Evolutionary conservation across 805 yeast species (phyloP).

Genomic region (Sugiyamaella americana): DNA sequence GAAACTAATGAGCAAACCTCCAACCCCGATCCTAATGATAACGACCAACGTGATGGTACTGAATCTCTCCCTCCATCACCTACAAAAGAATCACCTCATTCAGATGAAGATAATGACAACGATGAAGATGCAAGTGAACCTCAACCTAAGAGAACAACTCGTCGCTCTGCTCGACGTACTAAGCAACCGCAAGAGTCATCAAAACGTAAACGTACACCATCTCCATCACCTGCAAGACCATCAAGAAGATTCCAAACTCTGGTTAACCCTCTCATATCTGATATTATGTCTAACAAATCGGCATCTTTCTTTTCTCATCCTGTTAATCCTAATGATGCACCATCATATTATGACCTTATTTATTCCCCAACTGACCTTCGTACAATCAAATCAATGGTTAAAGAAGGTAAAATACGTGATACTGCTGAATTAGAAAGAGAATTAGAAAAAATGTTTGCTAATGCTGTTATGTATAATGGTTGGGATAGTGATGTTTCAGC

Average conservation of each 20-base stretch:
- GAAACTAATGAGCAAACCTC: slow-evolving; percentile 9
- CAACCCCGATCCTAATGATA: no score
- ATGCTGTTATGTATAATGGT: slow-evolving; percentile 76
- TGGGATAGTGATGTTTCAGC: slow-evolving; percentile 54
- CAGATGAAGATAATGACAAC: slow-evolving; percentile 18
- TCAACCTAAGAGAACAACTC: slow-evolving; percentile 6
- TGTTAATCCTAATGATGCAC: slow-evolving; percentile 61
- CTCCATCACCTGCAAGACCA: slow-evolving; percentile 16
- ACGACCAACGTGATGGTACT: slow-evolving; percentile 16
- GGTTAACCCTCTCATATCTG: slow-evolving; percentile 55
- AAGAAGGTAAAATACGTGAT: slow-evolving; percentile 48
- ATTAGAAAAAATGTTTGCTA: slow-evolving; percentile 71
- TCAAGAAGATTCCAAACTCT: slow-evolving; percentile 55
- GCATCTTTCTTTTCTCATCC: slow-evolving; percentile 71
- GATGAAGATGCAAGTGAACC: slow-evolving; percentile 10
- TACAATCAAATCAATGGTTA: slow-evolving; percentile 51
- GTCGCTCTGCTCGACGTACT: slow-evolving; percentile 8
- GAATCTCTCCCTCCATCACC: no score
- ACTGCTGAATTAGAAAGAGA: slow-evolving; percentile 56
- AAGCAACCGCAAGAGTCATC: neutral
- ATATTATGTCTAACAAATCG: slow-evolving; percentile 62
- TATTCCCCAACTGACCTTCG: slow-evolving; percentile 64
- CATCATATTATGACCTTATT: slow-evolving; percentile 57
- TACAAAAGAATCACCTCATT: no score
- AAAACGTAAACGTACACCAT: slow-evolving; percentile 18